Evolutionary conservation across 1,284 basidiomycete species (phyloP).

Genomic region (Taiwanofungus camphoratus): DNA sequence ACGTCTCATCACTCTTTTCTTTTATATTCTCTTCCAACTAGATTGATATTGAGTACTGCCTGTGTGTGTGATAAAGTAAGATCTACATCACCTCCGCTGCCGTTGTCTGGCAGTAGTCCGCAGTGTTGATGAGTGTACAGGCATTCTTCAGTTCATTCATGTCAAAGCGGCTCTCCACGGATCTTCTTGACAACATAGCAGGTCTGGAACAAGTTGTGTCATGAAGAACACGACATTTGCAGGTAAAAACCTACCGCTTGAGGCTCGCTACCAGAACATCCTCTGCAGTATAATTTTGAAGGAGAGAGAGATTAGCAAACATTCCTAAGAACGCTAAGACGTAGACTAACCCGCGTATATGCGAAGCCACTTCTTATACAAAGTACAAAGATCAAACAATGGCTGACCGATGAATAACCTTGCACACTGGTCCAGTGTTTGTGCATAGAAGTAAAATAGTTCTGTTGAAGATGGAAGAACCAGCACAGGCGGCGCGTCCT

Average conservation of each 20-base stretch:
- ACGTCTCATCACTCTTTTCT: conserved; percentile 73
- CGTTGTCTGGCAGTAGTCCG: conserved; percentile 95
- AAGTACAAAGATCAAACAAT: conserved; percentile 69
- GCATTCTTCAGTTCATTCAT: conserved; percentile 71
- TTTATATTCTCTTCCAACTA: conserved; percentile 91
- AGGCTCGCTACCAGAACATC: conserved; percentile 75
- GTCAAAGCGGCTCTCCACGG: conserved; percentile 75
- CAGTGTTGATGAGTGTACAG: conserved; percentile 90
- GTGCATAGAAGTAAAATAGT: conserved; percentile 95
- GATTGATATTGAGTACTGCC: neutral
- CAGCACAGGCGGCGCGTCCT: conserved; percentile 47
- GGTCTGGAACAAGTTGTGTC: conserved; percentile 26
- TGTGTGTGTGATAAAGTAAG: neutral
- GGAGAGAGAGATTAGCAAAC: neutral
- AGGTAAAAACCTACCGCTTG: conserved; percentile 46
- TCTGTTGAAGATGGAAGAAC: conserved; percentile 94
- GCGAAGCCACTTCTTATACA: conserved; percentile 92
- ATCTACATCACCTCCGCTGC: conserved; percentile 72
- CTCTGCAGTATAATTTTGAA: conserved; percentile 40
- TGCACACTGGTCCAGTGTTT: conserved; percentile 91
- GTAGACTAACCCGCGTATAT: conserved; percentile 81
- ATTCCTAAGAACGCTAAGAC: neutral
- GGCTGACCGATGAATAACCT: conserved; percentile 80
- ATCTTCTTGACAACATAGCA: conserved; percentile 45
- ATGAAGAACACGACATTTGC: neutral